A percentile compares a stretch with the other conserved stretches of the same genome.
These are phyloP conservation scores for Cladophialophora bantiana DNA, from an alignment of 2,329 filamentous ascomycete species.

Conservation along the genomic window DNA sequence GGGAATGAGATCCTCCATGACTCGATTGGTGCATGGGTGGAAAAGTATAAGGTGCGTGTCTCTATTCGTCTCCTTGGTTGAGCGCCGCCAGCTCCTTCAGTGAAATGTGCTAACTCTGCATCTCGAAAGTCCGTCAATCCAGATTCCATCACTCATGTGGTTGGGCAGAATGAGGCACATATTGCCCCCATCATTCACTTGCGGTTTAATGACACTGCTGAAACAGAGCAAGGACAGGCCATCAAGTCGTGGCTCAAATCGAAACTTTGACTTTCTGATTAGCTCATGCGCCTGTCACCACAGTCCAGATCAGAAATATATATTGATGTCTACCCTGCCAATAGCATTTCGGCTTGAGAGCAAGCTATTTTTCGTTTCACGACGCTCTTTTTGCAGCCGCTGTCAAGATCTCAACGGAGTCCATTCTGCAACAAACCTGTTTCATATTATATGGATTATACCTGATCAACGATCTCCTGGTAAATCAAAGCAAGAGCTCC, in stretches of 20 bases:
- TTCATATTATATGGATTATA: too few species aligned
- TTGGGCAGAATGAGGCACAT: slow-evolving; percentile 51
- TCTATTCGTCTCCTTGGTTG: neutral
- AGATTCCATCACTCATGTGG: slow-evolving; percentile 45
- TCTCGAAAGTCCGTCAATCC: slow-evolving; percentile 40
- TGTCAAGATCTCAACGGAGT: neutral
- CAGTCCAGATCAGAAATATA: neutral
- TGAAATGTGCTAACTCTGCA: neutral
- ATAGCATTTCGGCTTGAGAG: neutral
- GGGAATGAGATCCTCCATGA: slow-evolving; percentile 37
- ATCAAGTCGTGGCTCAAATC: slow-evolving; percentile 47
- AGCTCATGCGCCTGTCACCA: neutral
- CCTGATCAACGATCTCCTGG: neutral
- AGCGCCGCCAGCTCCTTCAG: neutral
- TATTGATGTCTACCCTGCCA: neutral
- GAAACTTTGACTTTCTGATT: slow-evolving; percentile 24
- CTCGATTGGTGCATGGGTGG: slow-evolving; percentile 32
- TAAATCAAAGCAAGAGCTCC: neutral
- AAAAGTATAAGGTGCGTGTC: slow-evolving; percentile 36
- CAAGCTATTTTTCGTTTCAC: neutral
- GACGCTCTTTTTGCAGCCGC: too few species aligned
- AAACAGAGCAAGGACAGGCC: slow-evolving; percentile 51
- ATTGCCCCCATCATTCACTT: slow-evolving; percentile 52
- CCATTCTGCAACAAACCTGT: too few species aligned
- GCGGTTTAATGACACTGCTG: slow-evolving; percentile 45